Evolutionary conservation across 2,329 filamentous ascomycete species (phyloP), one percentile per base, ranked within the genome.

Genomic region (Daldinia sp.): DNA sequence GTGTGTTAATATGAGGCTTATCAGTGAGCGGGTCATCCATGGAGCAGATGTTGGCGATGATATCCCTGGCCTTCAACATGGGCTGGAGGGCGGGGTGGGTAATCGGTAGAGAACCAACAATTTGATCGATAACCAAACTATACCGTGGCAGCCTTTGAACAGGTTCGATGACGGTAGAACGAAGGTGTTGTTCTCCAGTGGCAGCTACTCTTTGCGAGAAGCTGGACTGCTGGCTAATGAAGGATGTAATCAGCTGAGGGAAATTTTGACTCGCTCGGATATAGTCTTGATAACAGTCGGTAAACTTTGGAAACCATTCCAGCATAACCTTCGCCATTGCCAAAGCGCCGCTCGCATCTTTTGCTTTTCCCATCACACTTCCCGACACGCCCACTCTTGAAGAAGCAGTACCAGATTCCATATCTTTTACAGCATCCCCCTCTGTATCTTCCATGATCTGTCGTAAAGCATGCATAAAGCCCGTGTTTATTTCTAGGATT

Each of bases 1-100:
- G 88, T 68, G 88, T 90, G 30, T 90, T 85, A 43, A 92, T 83
- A 68, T 92, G 90, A 8, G 89, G 88, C 69, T 93, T 91, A 72
- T 92, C 90, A 2, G 81, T 86, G 71, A 77, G 82, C 72, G 72
- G 91, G 74, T 79, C 91, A 71, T 97, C 94, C 79, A 97, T 89
- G 13, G 94, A 96, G 77, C 95, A 99, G 41, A 99, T 99, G 55
- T 96, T 95, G 17, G 94, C 93, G 68, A 99, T 93, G 54, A 97
- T 91, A 75, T 98, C 95, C 68, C 94, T 86, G 0, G 95, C 94
- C 74, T 93, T 94, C 39, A 97, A 85, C 78, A 99, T 89, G 2
- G 85, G 84, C 68, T 91, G 90, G 54, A 97, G 83, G 0, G 94
- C 94, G 2, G 93, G 92, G 74, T 98, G 94, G 7, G 91, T 88